Evolutionary conservation across 306 rosid genomes (phyloP).

Genomic region (Dryas drummondii): DNA sequence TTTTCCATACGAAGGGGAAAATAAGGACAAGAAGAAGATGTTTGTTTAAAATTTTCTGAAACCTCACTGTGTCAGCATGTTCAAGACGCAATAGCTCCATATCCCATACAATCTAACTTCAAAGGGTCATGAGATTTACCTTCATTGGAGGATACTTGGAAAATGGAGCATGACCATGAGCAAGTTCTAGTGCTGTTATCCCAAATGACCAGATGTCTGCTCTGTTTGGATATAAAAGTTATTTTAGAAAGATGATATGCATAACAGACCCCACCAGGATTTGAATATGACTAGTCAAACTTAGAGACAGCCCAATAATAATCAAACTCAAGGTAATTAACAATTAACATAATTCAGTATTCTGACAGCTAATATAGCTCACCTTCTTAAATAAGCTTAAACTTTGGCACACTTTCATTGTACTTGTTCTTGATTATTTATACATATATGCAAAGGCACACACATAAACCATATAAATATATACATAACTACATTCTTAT

Average conservation of each 20-base stretch:
- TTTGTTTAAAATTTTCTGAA: neutral
- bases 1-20: neutral
- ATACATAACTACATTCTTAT: too few relatives aligned
- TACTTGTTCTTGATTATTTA: neutral
- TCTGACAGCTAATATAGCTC: neutral
- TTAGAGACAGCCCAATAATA: neutral
- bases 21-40: neutral
- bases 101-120: neutral
- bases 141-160: slow-evolving; percentile 97
- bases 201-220: slow-evolving; percentile 98
- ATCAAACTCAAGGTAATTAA: neutral
- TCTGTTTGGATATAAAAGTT: slow-evolving; percentile 39
- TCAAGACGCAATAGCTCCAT: neutral
- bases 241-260: neutral
- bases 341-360: neutral
- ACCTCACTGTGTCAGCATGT: neutral
- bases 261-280: neutral
- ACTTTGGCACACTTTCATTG: neutral
- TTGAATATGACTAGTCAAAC: neutral
- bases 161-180: slow-evolving; percentile 98
- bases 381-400: neutral
- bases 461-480: neutral
- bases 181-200: slow-evolving; percentile 95
- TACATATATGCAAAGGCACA: neutral
- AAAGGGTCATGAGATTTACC: slow-evolving; percentile 43